Evolutionary conservation across 306 rosid genomes (phyloP).

Genomic region (Castanopsis chinensis): DNA sequence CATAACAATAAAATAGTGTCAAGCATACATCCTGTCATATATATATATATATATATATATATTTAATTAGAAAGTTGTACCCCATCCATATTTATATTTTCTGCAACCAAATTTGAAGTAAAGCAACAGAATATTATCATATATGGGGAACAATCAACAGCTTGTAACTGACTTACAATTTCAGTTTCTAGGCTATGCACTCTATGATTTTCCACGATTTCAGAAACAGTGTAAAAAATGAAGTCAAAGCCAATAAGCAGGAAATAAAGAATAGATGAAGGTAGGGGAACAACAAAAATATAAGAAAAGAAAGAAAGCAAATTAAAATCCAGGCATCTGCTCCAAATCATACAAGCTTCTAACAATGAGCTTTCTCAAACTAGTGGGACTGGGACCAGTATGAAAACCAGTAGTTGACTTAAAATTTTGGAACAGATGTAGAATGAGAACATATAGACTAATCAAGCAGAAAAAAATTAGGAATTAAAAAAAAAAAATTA

Average conservation of each 20-base stretch:
- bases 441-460: neutral
- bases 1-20: neutral
- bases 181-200: neutral
- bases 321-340: neutral
- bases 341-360: neutral
- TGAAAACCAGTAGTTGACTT: neutral
- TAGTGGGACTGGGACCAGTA: neutral
- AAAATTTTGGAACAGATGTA: neutral
- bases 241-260: neutral
- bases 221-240: neutral
- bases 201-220: neutral
- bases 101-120: neutral
- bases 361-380: neutral
- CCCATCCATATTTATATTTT: neutral
- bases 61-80: neutral
- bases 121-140: neutral
- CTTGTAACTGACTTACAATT: neutral
- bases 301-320: neutral
- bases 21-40: neutral
- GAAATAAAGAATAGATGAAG: constrained; percentile 7
- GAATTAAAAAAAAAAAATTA: neutral
- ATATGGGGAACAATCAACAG: neutral
- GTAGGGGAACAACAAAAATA: neutral
- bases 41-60: too few species aligned
- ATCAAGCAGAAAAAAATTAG: neutral